These are phyloP conservation scores for Exophiala phaeomuriformis DNA, from an alignment of 2,329 filamentous ascomycete species.

Conservation along the genomic window DNA sequence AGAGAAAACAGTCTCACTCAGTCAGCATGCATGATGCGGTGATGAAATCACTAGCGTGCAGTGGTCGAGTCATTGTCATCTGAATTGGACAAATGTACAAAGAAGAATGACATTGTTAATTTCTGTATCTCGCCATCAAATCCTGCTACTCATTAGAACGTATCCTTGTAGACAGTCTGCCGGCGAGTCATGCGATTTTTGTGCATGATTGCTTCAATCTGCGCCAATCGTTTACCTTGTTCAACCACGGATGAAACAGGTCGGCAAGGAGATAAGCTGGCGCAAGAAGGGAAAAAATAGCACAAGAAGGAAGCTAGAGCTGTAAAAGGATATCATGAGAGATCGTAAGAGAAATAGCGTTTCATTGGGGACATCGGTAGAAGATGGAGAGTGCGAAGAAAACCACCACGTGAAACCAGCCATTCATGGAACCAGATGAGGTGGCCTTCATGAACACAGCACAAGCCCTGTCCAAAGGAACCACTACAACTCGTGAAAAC, in stretches of 20 bases:
- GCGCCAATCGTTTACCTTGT: constrained; percentile 92
- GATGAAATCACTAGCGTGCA: too few relatives aligned
- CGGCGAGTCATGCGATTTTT: constrained; percentile 56
- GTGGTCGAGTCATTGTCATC: too few relatives aligned
- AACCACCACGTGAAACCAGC: too few relatives aligned
- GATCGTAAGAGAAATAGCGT: neutral
- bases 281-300: constrained; percentile 29
- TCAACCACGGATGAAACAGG: constrained; percentile 53
- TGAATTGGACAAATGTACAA: neutral
- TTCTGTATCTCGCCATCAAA: constrained; percentile 84
- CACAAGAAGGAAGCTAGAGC: neutral
- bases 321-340: neutral
- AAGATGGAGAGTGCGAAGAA: too few relatives aligned
- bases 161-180: constrained; percentile 68
- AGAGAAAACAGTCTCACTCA: too few relatives aligned
- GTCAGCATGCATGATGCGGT: too few relatives aligned
- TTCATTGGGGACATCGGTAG: too few relatives aligned
- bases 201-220: constrained; percentile 53
- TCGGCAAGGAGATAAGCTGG: constrained; percentile 85
- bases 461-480: too few relatives aligned
- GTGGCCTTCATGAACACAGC: too few relatives aligned
- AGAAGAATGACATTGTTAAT: neutral
- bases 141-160: constrained; percentile 58
- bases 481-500: neutral
- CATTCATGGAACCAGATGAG: too few relatives aligned